These are phyloP conservation scores for Diaporthe capsici DNA, from an alignment of 2,329 filamentous ascomycete genomes.

Conservation along the genomic window DNA sequence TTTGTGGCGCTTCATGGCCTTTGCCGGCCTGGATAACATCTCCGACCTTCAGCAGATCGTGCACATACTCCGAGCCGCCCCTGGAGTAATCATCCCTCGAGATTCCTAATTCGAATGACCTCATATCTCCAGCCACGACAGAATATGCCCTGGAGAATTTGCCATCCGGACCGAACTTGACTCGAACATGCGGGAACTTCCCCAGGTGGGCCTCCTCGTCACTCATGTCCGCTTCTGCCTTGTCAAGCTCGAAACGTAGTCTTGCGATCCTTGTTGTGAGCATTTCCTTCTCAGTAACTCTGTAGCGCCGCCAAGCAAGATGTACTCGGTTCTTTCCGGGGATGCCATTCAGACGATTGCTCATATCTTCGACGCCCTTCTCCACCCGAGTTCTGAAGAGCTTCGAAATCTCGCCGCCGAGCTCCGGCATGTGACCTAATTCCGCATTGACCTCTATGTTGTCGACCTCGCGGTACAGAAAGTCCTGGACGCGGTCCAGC, in stretches of 20 bases:
- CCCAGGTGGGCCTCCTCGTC: background rate
- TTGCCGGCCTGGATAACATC: background rate
- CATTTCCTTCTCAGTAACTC: background rate
- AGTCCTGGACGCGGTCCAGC: slow-evolving; percentile 33
- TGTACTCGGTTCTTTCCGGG: background rate
- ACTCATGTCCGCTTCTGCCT: background rate
- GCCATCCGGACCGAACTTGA: background rate
- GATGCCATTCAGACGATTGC: slow-evolving; percentile 1
- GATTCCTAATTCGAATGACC: background rate
- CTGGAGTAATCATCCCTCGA: slow-evolving; percentile 2
- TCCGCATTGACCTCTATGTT: background rate
- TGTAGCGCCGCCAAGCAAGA: slow-evolving; percentile 13
- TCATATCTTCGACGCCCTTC: slow-evolving; percentile 8
- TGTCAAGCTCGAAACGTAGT: background rate
- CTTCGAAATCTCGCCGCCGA: background rate
- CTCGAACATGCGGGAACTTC: background rate
- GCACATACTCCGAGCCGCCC: background rate
- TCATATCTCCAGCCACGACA: background rate
- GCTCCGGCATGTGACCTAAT: background rate
- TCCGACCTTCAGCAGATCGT: background rate
- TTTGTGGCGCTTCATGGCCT: background rate
- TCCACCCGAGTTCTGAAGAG: background rate
- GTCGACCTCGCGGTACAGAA: background rate
- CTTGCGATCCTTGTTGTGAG: slow-evolving; percentile 1
- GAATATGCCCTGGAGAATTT: slow-evolving; percentile 4